Percentiles rank a stretch among this genome's conserved stretches.
Evolutionary conservation across 768 basidiomycete species (phyloP).

Genomic region (Suillus sp.): DNA sequence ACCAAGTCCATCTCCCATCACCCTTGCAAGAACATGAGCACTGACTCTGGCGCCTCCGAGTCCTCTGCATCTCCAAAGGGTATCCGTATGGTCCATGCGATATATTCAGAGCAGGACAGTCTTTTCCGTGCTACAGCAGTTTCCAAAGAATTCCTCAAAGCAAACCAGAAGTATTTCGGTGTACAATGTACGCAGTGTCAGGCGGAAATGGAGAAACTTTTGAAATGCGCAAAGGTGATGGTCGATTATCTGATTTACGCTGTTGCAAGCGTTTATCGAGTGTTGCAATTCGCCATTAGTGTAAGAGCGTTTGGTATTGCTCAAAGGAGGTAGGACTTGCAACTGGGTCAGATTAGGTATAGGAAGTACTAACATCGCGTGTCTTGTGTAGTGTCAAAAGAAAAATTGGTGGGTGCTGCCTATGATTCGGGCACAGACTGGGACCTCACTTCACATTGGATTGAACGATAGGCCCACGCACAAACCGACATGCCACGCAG

Average conservation of each 20-base stretch:
- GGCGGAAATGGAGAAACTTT: constrained; percentile 8
- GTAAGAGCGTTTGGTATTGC: constrained; percentile 25
- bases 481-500: constrained; percentile 14
- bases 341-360: too few relatives aligned
- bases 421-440: neutral
- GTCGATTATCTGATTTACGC: neutral
- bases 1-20: neutral
- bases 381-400: constrained; percentile 16
- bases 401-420: constrained; percentile 17
- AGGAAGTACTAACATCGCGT: neutral
- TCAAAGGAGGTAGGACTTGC: constrained; percentile 14
- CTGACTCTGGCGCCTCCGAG: neutral
- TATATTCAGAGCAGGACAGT: neutral
- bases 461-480: constrained; percentile 17
- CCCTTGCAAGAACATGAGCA: neutral
- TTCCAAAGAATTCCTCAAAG: neutral
- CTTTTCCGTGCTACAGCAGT: neutral
- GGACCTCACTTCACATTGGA: neutral
- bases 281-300: constrained; percentile 6
- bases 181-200: constrained; percentile 18
- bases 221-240: constrained; percentile 18
- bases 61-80: neutral
- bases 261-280: neutral
- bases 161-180: neutral
- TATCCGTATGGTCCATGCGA: neutral